Percentiles rank a stretch among this genome's conserved stretches.
These are phyloP conservation scores for Exophiala xenobiotica DNA, from an alignment of 2,329 filamentous ascomycete species.

Conservation along the genomic window DNA sequence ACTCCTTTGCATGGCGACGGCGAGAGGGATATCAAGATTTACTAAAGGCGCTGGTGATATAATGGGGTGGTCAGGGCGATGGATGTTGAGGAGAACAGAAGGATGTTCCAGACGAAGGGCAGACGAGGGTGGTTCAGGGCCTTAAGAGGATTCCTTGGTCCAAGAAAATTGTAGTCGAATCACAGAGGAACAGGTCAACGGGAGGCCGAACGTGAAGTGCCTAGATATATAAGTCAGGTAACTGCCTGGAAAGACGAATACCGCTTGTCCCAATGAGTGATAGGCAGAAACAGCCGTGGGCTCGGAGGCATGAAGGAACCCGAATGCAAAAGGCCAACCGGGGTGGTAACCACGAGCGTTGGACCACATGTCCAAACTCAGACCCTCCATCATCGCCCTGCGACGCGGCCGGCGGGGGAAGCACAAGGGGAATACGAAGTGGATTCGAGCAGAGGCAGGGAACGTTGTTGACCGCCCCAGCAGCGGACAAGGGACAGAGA, in stretches of 20 bases:
- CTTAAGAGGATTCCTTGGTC: slow-evolving; percentile 20
- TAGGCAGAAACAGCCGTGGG: slow-evolving; percentile 12
- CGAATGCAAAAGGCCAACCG: slow-evolving; percentile 26
- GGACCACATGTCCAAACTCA: slow-evolving; percentile 15
- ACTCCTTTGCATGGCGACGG: slow-evolving; percentile 27
- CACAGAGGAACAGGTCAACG: slow-evolving; percentile 18
- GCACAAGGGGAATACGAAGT: slow-evolving; percentile 11
- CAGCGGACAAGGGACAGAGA: slow-evolving; percentile 6
- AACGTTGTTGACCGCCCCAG: slow-evolving; percentile 18
- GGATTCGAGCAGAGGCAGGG: slow-evolving; percentile 9
- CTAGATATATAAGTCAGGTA: slow-evolving; percentile 23
- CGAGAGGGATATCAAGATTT: neutral
- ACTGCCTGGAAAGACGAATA: slow-evolving; percentile 17
- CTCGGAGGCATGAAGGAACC: slow-evolving; percentile 5
- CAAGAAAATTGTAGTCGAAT: slow-evolving; percentile 15
- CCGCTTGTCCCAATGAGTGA: slow-evolving; percentile 15
- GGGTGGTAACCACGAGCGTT: slow-evolving; percentile 10
- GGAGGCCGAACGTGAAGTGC: slow-evolving; percentile 22
- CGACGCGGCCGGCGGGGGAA: slow-evolving; percentile 16
- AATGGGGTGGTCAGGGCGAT: neutral
- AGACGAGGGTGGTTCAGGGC: slow-evolving; percentile 13
- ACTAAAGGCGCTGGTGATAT: neutral
- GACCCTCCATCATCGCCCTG: slow-evolving; percentile 12
- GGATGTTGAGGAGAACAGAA: slow-evolving; percentile 8
- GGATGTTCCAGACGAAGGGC: slow-evolving; percentile 2